phyloP scores from a whole-genome alignment of 2,329 filamentous ascomycete species.

The Pseudocercospora crystallina region DNA sequence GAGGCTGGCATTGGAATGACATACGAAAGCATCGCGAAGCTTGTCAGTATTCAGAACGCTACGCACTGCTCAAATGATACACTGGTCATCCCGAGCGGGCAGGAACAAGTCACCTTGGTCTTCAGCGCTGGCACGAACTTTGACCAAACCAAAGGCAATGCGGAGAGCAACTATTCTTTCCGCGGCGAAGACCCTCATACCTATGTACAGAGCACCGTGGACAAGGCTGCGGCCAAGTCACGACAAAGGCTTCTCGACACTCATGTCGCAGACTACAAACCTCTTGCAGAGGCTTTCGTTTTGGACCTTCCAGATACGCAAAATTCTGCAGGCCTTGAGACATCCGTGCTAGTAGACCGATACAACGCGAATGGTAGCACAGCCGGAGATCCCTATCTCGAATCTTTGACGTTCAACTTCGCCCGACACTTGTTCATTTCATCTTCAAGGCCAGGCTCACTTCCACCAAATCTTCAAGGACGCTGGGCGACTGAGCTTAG shows the following conservation, averaged over 20 bases:
- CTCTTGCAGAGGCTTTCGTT: constrained; percentile 42
- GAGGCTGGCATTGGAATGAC: constrained; percentile 47
- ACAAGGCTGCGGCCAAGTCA: constrained; percentile 36
- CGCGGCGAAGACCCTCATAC: constrained; percentile 47
- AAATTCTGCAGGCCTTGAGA: constrained; percentile 43
- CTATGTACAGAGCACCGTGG: constrained; percentile 38
- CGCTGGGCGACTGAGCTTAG: constrained; percentile 52
- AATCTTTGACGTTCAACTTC: constrained; percentile 55
- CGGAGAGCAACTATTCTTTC: constrained; percentile 48
- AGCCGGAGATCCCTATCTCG: constrained; percentile 50
- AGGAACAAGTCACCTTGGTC: constrained; percentile 40
- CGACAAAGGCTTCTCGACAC: constrained; percentile 34
- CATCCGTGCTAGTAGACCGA: constrained; percentile 33
- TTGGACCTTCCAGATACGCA: constrained; percentile 49
- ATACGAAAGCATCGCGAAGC: constrained; percentile 42
- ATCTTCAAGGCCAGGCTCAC: constrained; percentile 51
- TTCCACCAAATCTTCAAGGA: constrained; percentile 60
- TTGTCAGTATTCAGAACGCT: constrained; percentile 26
- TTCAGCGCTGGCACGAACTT: constrained; percentile 51
- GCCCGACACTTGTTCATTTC: constrained; percentile 57
- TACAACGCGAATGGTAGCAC: constrained; percentile 28
- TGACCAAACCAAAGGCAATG: constrained; percentile 51
- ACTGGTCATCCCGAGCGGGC: constrained; percentile 33
- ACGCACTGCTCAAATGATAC: constrained; percentile 27
- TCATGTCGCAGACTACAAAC: constrained; percentile 46